Evolutionary conservation across 2,329 filamentous ascomycete genomes (phyloP), one percentile per base, ranked within the genome.

Genomic region (Penicillium crustosum): DNA sequence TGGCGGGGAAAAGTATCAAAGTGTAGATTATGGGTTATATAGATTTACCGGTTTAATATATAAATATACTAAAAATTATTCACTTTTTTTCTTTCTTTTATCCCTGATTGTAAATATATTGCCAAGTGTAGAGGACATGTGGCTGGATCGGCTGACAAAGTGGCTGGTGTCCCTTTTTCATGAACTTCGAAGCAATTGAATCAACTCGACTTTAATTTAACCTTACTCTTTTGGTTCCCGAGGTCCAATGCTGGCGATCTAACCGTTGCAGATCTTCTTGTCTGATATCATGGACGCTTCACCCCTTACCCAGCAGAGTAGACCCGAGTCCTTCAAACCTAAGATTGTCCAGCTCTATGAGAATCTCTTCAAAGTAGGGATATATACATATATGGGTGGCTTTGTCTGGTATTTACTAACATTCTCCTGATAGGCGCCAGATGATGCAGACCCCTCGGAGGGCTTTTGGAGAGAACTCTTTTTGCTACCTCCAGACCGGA

Each of bases 391-490:
- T 1, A 29, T 10, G 27, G 9, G 10, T 42, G 36, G 2, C 52
- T 48, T 38, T 56, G 7, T n/a, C 21, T 15, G 17, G 31, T 55
- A 48, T 49, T 49, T 42, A 33, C 59, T 61, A 58, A 55, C 62
- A 58, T 39, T 68, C 64, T 3, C 17, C 15, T 36, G 13, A 70
- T 73, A 89, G 78, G 85, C 88, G 63, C 83, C 86, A 54, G 83
- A 89, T 60, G 83, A 86, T 58, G 76, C 80, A 51, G 88, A 92
- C 29, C 89, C 89, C 61, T 85, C 90, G 0, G 91, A 96, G 60
- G 93, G 92, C 43, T 99, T 97, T 78, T 99, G 94, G 94, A 84
- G 86, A 65, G 94, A 97, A 76, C 92, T 99, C 78, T 99, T 99
- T 75, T 83, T 99, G 38, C 82, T 97, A 58, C 87, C 87, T 62